Percentiles rank a stretch among this genome's conserved stretches.
These are phyloP conservation scores for Pythium dissimile DNA, from an alignment of 352 stramenopile genomes.

Conservation along the genomic window DNA sequence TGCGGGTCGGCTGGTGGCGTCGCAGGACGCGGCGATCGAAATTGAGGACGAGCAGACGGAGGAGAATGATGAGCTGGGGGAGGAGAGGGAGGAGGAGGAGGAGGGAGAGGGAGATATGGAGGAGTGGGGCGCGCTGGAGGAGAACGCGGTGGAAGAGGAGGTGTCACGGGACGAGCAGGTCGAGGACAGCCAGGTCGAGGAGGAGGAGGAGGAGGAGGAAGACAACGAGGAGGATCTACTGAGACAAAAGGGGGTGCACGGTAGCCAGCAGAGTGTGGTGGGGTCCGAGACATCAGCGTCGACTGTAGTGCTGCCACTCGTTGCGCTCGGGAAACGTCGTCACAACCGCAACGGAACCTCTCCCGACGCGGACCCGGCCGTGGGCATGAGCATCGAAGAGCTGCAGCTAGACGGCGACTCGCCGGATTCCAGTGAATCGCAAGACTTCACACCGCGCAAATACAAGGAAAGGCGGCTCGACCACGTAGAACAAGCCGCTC, in stretches of 20 bases:
- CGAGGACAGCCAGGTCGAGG: slow-evolving; percentile 3
- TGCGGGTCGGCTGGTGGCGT: neutral
- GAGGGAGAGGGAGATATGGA: neutral
- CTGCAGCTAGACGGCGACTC: slow-evolving; percentile 1
- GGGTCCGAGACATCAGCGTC: neutral
- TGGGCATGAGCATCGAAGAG: slow-evolving; percentile 4
- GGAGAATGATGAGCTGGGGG: neutral
- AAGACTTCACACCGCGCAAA: slow-evolving; percentile 14
- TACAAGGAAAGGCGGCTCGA: slow-evolving; percentile 7
- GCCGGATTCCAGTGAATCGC: slow-evolving; percentile 6
- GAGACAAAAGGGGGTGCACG: too few relatives aligned
- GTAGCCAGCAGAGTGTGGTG: neutral
- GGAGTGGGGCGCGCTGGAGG: slow-evolving; percentile 6
- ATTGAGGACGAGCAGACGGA: slow-evolving; percentile 12
- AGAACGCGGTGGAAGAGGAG: slow-evolving; percentile 1
- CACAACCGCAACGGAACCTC: slow-evolving; percentile 2
- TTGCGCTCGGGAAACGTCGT: neutral
- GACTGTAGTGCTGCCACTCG: neutral
- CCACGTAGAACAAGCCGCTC: neutral
- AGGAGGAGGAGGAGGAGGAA: slow-evolving; percentile 5
- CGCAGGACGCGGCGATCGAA: slow-evolving; percentile 8
- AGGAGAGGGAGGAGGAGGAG: neutral
- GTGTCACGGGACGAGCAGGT: neutral
- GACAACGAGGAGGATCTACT: too few relatives aligned
- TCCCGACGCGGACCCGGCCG: slow-evolving; percentile 8